A percentile compares a stretch with the other conserved stretches of the same genome.
These are phyloP conservation scores for Naganishia onofrii DNA, from an alignment of 768 basidiomycete species.

Conservation along the genomic window DNA sequence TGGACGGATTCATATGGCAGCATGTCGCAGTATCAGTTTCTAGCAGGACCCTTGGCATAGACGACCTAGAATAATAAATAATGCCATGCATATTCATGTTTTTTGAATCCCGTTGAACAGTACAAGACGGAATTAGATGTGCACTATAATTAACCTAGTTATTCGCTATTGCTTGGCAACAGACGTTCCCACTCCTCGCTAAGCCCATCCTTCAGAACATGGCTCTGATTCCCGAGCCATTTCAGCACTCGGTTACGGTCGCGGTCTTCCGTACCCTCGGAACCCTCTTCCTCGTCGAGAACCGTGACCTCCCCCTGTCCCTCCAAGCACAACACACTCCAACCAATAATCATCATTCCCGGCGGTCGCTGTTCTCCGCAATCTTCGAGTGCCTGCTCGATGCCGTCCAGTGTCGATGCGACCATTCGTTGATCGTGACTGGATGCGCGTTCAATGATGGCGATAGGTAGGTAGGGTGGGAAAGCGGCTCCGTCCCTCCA, in stretches of 20 bases:
- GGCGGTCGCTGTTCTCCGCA: slow-evolving; percentile 86
- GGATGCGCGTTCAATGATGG: slow-evolving; percentile 90
- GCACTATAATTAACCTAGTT: background rate
- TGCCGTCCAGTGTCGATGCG: slow-evolving; percentile 69
- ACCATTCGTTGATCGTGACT: slow-evolving; percentile 88
- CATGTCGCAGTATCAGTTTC: slow-evolving; percentile 40
- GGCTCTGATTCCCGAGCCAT: slow-evolving; percentile 34
- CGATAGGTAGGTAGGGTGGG: slow-evolving; percentile 75
- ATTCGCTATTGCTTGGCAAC: slow-evolving; percentile 1
- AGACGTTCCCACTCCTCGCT: slow-evolving; percentile 33
- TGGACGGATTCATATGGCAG: slow-evolving; percentile 95
- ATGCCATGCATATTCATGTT: background rate
- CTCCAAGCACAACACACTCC: slow-evolving; percentile 77
- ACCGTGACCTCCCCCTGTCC: slow-evolving; percentile 68
- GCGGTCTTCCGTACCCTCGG: slow-evolving; percentile 45
- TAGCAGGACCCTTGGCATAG: slow-evolving; percentile 41
- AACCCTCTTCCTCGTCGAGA: slow-evolving; percentile 57
- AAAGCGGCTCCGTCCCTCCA: slow-evolving; percentile 62
- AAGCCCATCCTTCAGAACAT: slow-evolving; percentile 37
- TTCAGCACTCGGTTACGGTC: slow-evolving; percentile 49
- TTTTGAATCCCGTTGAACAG: background rate
- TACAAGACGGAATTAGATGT: background rate
- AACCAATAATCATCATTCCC: slow-evolving; percentile 93
- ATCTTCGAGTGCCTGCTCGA: slow-evolving; percentile 68
- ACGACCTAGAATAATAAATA: slow-evolving; percentile 17